Evolutionary conservation across 306 rosid genomes (phyloP).

Genomic region (Amphicarpaea edgeworthii): DNA sequence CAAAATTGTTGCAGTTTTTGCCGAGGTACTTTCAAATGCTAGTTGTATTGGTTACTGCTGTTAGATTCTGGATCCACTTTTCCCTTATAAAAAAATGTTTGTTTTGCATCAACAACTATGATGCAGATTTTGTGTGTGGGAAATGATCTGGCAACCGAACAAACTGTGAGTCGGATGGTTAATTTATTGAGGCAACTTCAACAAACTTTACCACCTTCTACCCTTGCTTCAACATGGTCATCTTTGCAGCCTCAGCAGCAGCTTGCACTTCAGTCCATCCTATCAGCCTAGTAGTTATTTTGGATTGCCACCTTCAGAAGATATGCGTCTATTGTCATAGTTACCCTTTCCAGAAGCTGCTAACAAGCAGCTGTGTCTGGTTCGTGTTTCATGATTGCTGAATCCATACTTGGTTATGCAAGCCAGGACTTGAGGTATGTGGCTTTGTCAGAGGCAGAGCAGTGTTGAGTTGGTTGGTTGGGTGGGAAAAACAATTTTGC

Average conservation of each 20-base stretch:
- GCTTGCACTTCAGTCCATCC: slow-evolving; percentile 88
- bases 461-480: slow-evolving; percentile 43
- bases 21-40: slow-evolving; percentile 57
- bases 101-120: slow-evolving; percentile 14
- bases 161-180: slow-evolving; percentile 83
- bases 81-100: slow-evolving; percentile 31
- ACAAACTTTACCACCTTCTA: slow-evolving; percentile 91
- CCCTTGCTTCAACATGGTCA: slow-evolving; percentile 97
- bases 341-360: slow-evolving; percentile 48
- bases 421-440: slow-evolving; percentile 37
- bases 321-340: slow-evolving; percentile 36
- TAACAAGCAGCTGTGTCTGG: slow-evolving; percentile 50
- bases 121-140: slow-evolving; percentile 87
- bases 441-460: slow-evolving; percentile 36
- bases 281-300: slow-evolving; percentile 72
- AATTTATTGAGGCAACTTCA: slow-evolving; percentile 90
- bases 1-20: slow-evolving; percentile 74
- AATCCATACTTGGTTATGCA: slow-evolving; percentile 44
- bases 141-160: slow-evolving; percentile 85
- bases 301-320: slow-evolving; percentile 38
- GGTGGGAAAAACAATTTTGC: slow-evolving; percentile 55
- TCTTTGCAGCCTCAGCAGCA: slow-evolving; percentile 98
- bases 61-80: slow-evolving; percentile 7
- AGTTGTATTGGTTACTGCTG: slow-evolving; percentile 5
- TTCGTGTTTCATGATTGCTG: slow-evolving; percentile 44